A percentile compares a stretch with the other conserved stretches of the same genome.
Conservation (phyloP, 2,329 filamentous ascomycete genomes). For the Ophiostoma sp. region DNA sequence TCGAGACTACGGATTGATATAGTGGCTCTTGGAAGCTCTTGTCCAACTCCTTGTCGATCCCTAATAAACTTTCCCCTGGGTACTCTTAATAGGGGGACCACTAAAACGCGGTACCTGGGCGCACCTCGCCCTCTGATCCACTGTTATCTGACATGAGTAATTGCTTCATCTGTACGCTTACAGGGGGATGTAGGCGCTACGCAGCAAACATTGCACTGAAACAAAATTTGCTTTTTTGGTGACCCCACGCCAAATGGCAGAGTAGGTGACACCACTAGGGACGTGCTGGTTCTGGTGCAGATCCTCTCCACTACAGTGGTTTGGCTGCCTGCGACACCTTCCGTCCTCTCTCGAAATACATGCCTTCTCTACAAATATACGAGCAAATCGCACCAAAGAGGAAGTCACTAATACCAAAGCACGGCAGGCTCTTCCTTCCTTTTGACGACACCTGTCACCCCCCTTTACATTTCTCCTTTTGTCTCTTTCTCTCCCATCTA, state of each 20-base stretch:
- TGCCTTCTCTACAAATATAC: background rate
- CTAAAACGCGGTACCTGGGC: background rate
- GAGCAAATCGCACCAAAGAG: background rate
- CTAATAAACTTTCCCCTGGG: background rate
- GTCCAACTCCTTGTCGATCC: background rate
- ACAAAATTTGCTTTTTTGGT: slow-evolving; percentile 3
- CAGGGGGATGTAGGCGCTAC: background rate
- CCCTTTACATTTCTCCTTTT: slow-evolving; percentile 18
- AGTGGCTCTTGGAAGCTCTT: background rate
- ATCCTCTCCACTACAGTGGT: slow-evolving; percentile 11
- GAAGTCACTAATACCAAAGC: background rate
- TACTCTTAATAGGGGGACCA: background rate
- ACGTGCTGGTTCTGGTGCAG: background rate
- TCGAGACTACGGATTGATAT: background rate
- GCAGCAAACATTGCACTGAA: background rate
- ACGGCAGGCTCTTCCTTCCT: slow-evolving; percentile 9
- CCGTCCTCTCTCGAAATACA: background rate
- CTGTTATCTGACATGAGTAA: background rate
- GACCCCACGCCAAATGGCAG: slow-evolving; percentile 4
- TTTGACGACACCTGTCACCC: slow-evolving; percentile 24
- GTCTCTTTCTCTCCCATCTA: background rate
- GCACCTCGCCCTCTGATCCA: background rate
- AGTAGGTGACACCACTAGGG: background rate
- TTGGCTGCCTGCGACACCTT: background rate
- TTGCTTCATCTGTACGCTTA: background rate